Evolutionary conservation across 129 eudicot genomes (phyloP), one percentile per base, ranked within the genome.

Genomic region (Arctium minus): DNA sequence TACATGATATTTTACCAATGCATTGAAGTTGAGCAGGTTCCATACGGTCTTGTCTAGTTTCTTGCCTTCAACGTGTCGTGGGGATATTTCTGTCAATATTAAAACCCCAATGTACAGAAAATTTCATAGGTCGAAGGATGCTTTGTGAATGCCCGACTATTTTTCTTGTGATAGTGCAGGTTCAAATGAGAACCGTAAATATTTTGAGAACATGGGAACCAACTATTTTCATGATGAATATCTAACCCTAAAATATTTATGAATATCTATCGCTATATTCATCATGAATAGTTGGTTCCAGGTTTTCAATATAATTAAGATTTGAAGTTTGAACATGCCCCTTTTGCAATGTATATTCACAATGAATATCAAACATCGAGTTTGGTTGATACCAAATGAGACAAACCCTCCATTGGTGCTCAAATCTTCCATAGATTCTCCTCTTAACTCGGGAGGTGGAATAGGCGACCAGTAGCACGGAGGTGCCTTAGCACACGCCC

Each of bases 341-440:
- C 67, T 15, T 5, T 56, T 17, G 67, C 11, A 2, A 53, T 17
- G 3, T 15, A 36, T 11, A 35, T 73, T 9, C 4, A 40, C 76
- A 17, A 73, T 0, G 74, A 40, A 40, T 36, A n/a, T 48, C 2
- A 73, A 4, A 42, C 29, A 12, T 64, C 15, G 56, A 46, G 85
- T 31, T 64, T 33, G 71, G 81, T 70, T 53, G n/a, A 72, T 91
- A 96, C 99, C 99, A 77, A 96, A 96, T 77, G 98, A 88, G 69
- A 96, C 92, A 60, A 96, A 93, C 6, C 99, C 99, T 80, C 96
- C 97, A 72, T 96, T 93, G 1, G 99, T 96, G 88, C 99, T 92
- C 83, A 96, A 87, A 78, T 96, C 98, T 86, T 89, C 90, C 78
- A 93, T 87, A 10, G 89, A 82, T 84, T 92, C 97, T 78, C 99